Base-by-base conservation (phyloP, 331 rosid genomes). In the Pyrus hybrid region DNA sequence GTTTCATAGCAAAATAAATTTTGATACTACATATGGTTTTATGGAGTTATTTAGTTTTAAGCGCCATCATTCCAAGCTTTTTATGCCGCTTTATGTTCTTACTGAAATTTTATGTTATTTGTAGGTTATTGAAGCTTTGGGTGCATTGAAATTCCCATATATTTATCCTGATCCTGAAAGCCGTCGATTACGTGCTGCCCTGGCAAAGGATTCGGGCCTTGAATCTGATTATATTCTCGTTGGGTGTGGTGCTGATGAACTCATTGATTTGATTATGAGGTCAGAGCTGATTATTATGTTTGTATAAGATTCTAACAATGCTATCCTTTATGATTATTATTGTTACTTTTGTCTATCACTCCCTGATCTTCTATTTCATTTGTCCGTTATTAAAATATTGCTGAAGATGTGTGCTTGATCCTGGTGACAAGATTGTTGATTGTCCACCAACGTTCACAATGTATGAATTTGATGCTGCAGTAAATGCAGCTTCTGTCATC, bases 161-260 rank as follows among this genome's bases (percentile, higher is more conserved):
- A 84, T 95, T 81, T 95, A 92, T 87, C 99, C 96, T 1, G 99
- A 95, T 69, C 99, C 99, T 69, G 96, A 90, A 80, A 95, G 93
- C 78, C 97, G 96, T 47, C 76, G 80, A 63, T 76, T 95, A 82
- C 98, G 98, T 51, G 96, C 90, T 70, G 98, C 98, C 30, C 97
- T 95, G 66, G 97, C 99, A 57, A 60, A 85, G 72, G 98, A 95
- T 87, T 92, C 99, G 67, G 96, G 97, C 69, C 91, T 95, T 71
- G 96, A 80, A 77, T 81, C 93, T 76, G 91, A 92, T 23, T 87
- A 91, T 75, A 93, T 95, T 84, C 96, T 95, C 21, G 98, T 65
- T 1, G 99, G 99, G 73, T 95, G 99, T 82, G 98, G 99, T 78
- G 98, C 98, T 0, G 98, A 92, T 73, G 99, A 95, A 84, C 98